Base-by-base conservation (phyloP, 345 rosid genomes). In the Lagerstroemia speciosa region DNA sequence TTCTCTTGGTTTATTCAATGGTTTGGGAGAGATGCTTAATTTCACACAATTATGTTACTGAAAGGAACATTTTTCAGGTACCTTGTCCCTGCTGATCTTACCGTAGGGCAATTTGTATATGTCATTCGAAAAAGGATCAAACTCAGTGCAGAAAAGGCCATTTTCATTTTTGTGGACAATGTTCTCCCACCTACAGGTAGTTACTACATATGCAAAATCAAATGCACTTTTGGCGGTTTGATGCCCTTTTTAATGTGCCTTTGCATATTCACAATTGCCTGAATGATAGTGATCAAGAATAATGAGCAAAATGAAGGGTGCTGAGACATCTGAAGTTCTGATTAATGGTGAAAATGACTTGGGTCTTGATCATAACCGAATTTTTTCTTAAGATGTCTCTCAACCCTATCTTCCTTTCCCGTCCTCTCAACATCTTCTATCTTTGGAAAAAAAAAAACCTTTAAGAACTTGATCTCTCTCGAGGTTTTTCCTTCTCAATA, bases 111-210 rank as follows among this genome's bases (percentile, higher is more conserved):
- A 48, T 93, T 92, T 66, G 97, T 92, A n/a, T 92, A 92, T 70
- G 98, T 92, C 29, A 88, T 90, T 67, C 90, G 96, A 14, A 93
- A 93, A 78, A 85, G 98, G 79, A 93, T 93, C 82, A 84, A 90
- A 72, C 77, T 92, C 69, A 92, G 91, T 73, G 97, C 98, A 50
- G 98, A 93, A 67, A 93, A 93, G 82, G 97, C 97, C 10, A 93
- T 93, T 70, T 93, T 90, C 76, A 90, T 93, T 69, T 92, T 92
- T 66, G 91, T 92, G 62, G 98, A 92, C 76, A 93, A 88, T 79
- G 96, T 90, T 58, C 98, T 93, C 64, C 98, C 98, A 62, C 96
- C 98, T 27, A 93, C 98, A 2, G 98, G 93, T 88, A 77, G 64
- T 32, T 45, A 19, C 10, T 46, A 37, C 36, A 62, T 62, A n/a